Percentiles rank a stretch among this genome's conserved stretches.
phyloP scores from a whole-genome alignment of 331 rosid genomes.

The Acacia pycnantha region DNA sequence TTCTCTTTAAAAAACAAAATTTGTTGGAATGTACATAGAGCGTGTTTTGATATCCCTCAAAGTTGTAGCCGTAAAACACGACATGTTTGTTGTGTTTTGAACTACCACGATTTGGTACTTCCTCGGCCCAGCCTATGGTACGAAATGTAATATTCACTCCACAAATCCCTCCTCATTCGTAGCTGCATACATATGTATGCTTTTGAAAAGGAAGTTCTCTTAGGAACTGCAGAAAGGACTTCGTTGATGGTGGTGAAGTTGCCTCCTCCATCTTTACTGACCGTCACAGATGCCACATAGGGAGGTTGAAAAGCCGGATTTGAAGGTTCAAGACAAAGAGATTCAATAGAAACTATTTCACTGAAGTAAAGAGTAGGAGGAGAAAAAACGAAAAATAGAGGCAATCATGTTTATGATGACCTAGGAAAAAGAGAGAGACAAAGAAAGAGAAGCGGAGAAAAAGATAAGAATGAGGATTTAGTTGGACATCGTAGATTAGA shows the following conservation, averaged over 20 bases:
- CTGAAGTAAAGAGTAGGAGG: too few species aligned
- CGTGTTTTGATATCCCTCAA: conserved; percentile 72
- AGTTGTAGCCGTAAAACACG: conserved; percentile 40
- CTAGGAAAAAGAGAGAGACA: too few species aligned
- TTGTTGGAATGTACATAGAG: conserved; percentile 39
- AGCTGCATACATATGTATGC: conserved; percentile 43
- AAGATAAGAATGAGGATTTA: too few species aligned
- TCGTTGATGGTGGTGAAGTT: conserved; percentile 63
- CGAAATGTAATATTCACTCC: background rate
- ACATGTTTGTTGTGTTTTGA: background rate
- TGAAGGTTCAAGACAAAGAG: too few species aligned
- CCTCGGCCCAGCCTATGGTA: background rate
- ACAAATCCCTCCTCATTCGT: background rate
- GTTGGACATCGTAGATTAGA: too few species aligned
- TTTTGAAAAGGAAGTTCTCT: conserved; percentile 30
- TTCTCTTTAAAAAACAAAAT: too few species aligned
- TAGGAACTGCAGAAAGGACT: conserved; percentile 64
- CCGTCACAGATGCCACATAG: conserved; percentile 32
- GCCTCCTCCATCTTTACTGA: conserved; percentile 62
- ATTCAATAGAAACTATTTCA: too few species aligned
- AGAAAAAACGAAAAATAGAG: too few species aligned
- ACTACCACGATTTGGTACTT: background rate
- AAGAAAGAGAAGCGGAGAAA: too few species aligned
- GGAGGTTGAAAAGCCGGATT: too few species aligned
- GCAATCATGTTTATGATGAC: too few species aligned